These are phyloP conservation scores for Neckera pumila DNA, from an alignment of 225 moss, liverwort and hornwort species.

Conservation along the genomic window DNA sequence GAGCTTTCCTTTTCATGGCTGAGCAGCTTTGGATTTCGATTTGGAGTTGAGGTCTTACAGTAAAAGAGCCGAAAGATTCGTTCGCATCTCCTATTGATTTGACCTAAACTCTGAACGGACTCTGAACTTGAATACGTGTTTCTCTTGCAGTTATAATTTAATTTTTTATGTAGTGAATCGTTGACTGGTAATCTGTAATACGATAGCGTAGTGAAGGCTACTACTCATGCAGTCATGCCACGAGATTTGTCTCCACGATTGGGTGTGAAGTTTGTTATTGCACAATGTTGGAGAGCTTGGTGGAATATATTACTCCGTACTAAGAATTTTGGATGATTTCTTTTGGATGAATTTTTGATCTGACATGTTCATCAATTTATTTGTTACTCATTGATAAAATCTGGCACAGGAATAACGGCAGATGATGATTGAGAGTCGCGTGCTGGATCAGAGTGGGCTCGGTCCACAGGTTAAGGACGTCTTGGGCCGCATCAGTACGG, in stretches of 20 bases:
- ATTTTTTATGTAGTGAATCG: not conserved
- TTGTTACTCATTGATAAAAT: not conserved
- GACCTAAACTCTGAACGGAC: not conserved
- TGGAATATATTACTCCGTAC: not conserved
- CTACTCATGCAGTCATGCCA: not conserved
- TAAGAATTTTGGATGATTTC: not conserved
- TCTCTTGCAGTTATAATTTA: not conserved
- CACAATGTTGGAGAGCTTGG: not conserved
- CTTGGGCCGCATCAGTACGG: slow-evolving; percentile 2
- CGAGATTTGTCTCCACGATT: not conserved
- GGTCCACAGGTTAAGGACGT: slow-evolving; percentile 2
- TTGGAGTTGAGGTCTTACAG: not conserved
- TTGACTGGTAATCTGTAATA: not conserved
- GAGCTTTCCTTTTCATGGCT: not conserved
- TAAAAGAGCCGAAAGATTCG: not conserved
- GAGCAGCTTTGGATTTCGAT: not conserved
- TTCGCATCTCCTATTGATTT: not conserved
- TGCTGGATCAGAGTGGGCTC: slow-evolving; percentile 11
- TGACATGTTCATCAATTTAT: not conserved
- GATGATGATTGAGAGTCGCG: slow-evolving; percentile 19
- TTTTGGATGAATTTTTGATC: not conserved
- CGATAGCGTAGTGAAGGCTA: not conserved
- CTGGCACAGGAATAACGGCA: slow-evolving; percentile 9
- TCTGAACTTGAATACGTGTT: not conserved
- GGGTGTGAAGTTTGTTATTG: not conserved